Base-by-base conservation (phyloP, 257 asterid species). In the Linaria vulgaris region DNA sequence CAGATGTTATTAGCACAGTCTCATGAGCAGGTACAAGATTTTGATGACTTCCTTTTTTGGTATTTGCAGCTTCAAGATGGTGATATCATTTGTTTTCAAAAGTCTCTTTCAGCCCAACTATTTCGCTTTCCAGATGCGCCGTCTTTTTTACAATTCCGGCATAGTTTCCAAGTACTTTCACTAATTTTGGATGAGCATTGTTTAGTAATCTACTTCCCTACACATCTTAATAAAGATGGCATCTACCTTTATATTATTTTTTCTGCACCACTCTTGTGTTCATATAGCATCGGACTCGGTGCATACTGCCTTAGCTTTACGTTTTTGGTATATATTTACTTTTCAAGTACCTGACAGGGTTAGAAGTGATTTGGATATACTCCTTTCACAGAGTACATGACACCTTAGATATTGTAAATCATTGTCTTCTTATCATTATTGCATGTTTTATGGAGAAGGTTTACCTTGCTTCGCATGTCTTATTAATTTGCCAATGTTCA, bases 11-110 rank as follows among this genome's bases (percentile, higher is more conserved):
- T 24, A 61, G 20, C 60, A 48, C 27, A 23, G 30, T 23, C 22
- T 21, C 30, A 30, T 64, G 69, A 43, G n/a, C 31, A 19, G 63
- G 56, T 16, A 39, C 39, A 17, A 56, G 41, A 41, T 55, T 58
- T 62, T 41, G 30, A 64, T 59, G 25, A 17, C 48, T 68, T 46
- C 19, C 71, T 37, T 43, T 6, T 49, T 16, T 34, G 63, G 52
- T 69, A 20, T 69, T 63, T 69, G 66, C 82, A 83, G 84, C 81
- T 80, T 41, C 81, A 73, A 55, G 80, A 80, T 76, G 89, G 86
- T 39, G 84, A 80, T 72, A 83, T 83, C 53, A 48, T 83, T 53
- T 80, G 86, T 75, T 70, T 70, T 70, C 89, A 83, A 55, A 83
- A 78, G 61, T 68, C 59, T 63, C 76, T 63, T 69, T 44, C 80